Percentiles rank a stretch among this genome's conserved stretches.
phyloP scores from a whole-genome alignment of 2,329 filamentous ascomycete species.

The Talaromyces piceae region DNA sequence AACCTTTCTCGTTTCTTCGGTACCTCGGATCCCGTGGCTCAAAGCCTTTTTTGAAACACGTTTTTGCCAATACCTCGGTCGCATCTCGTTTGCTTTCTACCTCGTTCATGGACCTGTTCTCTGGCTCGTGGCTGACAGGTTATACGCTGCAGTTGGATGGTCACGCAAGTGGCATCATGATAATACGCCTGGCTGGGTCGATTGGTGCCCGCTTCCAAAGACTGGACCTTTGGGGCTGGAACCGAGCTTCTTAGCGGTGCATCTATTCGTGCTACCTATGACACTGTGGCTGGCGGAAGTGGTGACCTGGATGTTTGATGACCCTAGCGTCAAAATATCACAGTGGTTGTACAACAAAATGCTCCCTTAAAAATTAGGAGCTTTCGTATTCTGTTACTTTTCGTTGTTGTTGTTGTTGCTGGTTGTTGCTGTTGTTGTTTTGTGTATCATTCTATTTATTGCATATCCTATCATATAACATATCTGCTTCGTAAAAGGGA shows the following conservation, averaged over 20 bases:
- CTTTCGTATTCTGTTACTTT: not conserved
- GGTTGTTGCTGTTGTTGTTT: not conserved
- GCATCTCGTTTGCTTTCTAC: constrained; percentile 57
- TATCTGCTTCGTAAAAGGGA: no score
- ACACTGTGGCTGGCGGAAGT: constrained; percentile 54
- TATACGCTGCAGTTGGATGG: constrained; percentile 58
- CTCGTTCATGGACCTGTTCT: constrained; percentile 58
- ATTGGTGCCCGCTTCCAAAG: constrained; percentile 49
- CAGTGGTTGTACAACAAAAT: constrained; percentile 50
- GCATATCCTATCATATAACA: no score
- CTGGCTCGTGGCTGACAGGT: constrained; percentile 52
- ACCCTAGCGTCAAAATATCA: constrained; percentile 52
- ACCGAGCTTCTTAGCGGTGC: constrained; percentile 51
- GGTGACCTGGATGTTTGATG: constrained; percentile 50
- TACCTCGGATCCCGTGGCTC: constrained; percentile 53
- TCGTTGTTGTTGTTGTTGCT: not conserved
- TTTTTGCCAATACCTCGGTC: constrained; percentile 56
- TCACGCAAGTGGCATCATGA: constrained; percentile 41
- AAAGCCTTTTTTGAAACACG: constrained; percentile 52
- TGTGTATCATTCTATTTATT: not conserved
- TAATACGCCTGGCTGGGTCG: constrained; percentile 51
- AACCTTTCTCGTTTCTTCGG: constrained; percentile 47
- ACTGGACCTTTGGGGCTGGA: constrained; percentile 55
- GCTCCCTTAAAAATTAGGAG: constrained; percentile 17
- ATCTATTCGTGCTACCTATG: constrained; percentile 53